phyloP scores from a whole-genome alignment of 2,329 filamentous ascomycete genomes.

The Fusarium papillatum region DNA sequence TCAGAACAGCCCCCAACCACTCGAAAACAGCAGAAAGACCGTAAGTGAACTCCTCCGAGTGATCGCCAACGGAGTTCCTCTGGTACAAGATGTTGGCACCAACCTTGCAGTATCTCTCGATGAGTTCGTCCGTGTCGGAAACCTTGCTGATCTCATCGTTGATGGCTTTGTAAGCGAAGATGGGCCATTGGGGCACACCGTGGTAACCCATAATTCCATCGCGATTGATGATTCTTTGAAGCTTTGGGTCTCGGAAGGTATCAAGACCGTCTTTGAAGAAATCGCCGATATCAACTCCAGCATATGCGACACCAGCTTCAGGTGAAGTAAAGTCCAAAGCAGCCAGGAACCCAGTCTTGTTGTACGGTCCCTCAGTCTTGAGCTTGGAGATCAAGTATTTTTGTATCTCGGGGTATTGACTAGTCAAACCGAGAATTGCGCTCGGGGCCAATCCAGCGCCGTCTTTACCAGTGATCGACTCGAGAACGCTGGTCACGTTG shows the following conservation, averaged over 20 bases:
- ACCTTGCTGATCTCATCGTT: conserved; percentile 37
- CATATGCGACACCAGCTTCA: conserved; percentile 26
- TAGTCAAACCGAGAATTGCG: conserved; percentile 35
- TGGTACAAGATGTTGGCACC: conserved; percentile 42
- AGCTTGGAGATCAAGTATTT: conserved; percentile 35
- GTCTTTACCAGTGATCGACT: conserved; percentile 46
- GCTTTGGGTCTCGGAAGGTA: conserved; percentile 18
- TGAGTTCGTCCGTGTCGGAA: conserved; percentile 28
- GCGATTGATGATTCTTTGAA: conserved; percentile 19
- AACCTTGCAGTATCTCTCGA: conserved; percentile 33
- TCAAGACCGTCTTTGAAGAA: conserved; percentile 27
- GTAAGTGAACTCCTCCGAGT: conserved; percentile 20
- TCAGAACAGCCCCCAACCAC: conserved; percentile 31
- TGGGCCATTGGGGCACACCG: conserved; percentile 37
- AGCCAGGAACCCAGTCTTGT: conserved; percentile 40
- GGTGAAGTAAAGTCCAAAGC: conserved; percentile 13
- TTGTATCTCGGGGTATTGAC: conserved; percentile 35
- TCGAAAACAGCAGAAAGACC: conserved; percentile 22
- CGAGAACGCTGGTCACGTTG: conserved; percentile 53
- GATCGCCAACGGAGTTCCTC: conserved; percentile 34
- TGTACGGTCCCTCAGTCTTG: conserved; percentile 29
- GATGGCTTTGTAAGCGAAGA: conserved; percentile 40
- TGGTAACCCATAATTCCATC: conserved; percentile 44
- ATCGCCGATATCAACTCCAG: conserved; percentile 23
- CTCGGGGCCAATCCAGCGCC: conserved; percentile 36